phyloP scores from a whole-genome alignment of 805 yeast genomes.

The Dipodascus geniculatus region DNA sequence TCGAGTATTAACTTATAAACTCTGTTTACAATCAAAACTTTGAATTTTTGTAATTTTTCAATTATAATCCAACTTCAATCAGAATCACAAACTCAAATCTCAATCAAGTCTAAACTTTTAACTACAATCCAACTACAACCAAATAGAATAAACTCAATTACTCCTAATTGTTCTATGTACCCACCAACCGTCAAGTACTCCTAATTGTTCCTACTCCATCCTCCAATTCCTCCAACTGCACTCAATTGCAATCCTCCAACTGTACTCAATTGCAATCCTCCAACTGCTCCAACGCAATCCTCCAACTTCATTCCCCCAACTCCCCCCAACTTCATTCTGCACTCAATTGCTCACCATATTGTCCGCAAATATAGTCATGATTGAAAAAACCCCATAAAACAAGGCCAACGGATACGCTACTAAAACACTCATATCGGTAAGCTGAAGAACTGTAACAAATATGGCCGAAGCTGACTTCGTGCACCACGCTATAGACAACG shows the following conservation, averaged over 20 bases:
- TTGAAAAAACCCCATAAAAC: slow-evolving; percentile 87
- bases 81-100: no score
- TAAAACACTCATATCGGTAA: slow-evolving; percentile 75
- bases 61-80: background rate
- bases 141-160: background rate
- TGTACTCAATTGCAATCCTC: no score
- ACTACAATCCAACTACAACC: background rate
- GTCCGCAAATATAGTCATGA: slow-evolving; percentile 81
- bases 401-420: slow-evolving; percentile 89
- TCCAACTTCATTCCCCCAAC: no score
- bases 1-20: no score
- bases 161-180: background rate
- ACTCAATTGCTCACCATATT: slow-evolving; percentile 10
- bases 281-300: no score
- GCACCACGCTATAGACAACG: slow-evolving; percentile 73
- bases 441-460: slow-evolving; percentile 71
- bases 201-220: no score
- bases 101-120: no score
- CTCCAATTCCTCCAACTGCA: no score
- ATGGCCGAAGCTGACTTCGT: slow-evolving; percentile 89
- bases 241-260: no score
- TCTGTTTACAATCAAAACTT: background rate
- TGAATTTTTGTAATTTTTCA: background rate
- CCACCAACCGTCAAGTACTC: background rate
- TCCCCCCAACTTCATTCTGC: no score